Evolutionary conservation across 805 yeast genomes (phyloP).

Genomic region (Candida adriatica): DNA sequence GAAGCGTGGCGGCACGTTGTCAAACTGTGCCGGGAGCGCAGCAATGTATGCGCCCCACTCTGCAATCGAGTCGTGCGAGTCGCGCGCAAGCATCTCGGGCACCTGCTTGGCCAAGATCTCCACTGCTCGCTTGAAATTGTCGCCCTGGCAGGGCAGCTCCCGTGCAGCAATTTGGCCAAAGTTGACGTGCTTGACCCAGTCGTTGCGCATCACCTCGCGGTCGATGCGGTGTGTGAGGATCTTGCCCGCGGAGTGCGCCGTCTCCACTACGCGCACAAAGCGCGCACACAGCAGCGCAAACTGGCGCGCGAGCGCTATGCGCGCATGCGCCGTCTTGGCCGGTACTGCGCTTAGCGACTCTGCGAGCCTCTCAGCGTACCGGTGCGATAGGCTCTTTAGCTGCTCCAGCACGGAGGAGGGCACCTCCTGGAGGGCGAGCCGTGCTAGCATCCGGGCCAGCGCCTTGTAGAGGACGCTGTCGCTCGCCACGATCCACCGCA

Average conservation of each 20-base stretch:
- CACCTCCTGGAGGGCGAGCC: slow-evolving; percentile 49
- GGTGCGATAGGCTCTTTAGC: slow-evolving; percentile 44
- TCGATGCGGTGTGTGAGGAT: slow-evolving; percentile 39
- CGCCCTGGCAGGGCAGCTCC: slow-evolving; percentile 43
- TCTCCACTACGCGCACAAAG: slow-evolving; percentile 45
- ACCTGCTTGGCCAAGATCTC: slow-evolving; percentile 31
- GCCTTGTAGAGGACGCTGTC: slow-evolving; percentile 56
- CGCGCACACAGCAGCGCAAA: slow-evolving; percentile 49
- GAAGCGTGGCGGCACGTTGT: slow-evolving; percentile 45
- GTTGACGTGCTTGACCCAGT: slow-evolving; percentile 49
- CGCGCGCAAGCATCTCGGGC: slow-evolving; percentile 24
- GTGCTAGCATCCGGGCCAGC: slow-evolving; percentile 52
- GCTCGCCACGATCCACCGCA: slow-evolving; percentile 61
- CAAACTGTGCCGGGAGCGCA: slow-evolving; percentile 40
- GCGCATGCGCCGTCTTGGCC: slow-evolving; percentile 40
- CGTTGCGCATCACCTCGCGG: slow-evolving; percentile 43
- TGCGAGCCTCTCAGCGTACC: slow-evolving; percentile 39
- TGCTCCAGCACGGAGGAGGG: slow-evolving; percentile 50
- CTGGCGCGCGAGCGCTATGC: slow-evolving; percentile 44
- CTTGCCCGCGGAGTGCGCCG: slow-evolving; percentile 42
- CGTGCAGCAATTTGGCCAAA: slow-evolving; percentile 36
- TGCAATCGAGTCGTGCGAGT: slow-evolving; percentile 12
- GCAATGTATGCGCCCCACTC: slow-evolving; percentile 31
- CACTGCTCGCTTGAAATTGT: slow-evolving; percentile 27
- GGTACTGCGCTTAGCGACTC: slow-evolving; percentile 42